Evolutionary conservation across 1,284 basidiomycete species (phyloP).

Genomic region (Ustilago trichophora): DNA sequence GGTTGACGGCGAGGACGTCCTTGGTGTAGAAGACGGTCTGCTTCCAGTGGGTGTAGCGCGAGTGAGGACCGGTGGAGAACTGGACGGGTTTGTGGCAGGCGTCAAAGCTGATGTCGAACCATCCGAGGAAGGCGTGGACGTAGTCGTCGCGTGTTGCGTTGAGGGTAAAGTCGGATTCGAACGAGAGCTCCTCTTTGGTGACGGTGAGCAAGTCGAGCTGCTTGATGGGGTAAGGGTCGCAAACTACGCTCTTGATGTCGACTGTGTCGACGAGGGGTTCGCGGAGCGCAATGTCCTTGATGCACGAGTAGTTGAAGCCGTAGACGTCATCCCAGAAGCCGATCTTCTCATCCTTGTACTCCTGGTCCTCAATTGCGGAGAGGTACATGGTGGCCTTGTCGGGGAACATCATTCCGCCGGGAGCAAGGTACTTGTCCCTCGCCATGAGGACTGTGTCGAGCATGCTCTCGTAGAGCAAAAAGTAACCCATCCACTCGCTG

Average conservation of each 20-base stretch:
- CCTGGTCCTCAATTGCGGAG: constrained; percentile 97
- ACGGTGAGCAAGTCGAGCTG: constrained; percentile 86
- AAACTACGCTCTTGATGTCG: constrained; percentile 64
- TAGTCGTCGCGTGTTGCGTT: constrained; percentile 88
- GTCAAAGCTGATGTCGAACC: constrained; percentile 97
- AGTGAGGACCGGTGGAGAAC: constrained; percentile 66
- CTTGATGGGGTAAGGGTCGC: constrained; percentile 63
- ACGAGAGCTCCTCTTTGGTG: constrained; percentile 93
- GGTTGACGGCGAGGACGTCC: constrained; percentile 58
- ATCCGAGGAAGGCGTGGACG: constrained; percentile 97
- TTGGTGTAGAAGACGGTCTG: constrained; percentile 67
- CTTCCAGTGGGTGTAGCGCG: constrained; percentile 67
- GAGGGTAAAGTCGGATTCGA: constrained; percentile 82
- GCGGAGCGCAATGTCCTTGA: constrained; percentile 96
- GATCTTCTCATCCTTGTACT: constrained; percentile 99
- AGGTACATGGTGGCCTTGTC: constrained; percentile 92
- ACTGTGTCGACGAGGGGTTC: constrained; percentile 99
- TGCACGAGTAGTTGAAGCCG: constrained; percentile 99
- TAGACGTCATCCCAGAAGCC: constrained; percentile 97
- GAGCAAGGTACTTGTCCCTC: constrained; percentile 89
- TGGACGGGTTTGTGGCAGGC: constrained; percentile 95
- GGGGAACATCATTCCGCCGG: constrained; percentile 91
- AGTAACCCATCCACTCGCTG: constrained; percentile 95
- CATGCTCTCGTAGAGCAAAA: constrained; percentile 94
- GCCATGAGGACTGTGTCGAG: constrained; percentile 96